A percentile compares a stretch with the other conserved stretches of the same genome.
These are phyloP conservation scores for Stemphylium vesicarium DNA, from an alignment of 2,329 filamentous ascomycete species.

Conservation along the genomic window DNA sequence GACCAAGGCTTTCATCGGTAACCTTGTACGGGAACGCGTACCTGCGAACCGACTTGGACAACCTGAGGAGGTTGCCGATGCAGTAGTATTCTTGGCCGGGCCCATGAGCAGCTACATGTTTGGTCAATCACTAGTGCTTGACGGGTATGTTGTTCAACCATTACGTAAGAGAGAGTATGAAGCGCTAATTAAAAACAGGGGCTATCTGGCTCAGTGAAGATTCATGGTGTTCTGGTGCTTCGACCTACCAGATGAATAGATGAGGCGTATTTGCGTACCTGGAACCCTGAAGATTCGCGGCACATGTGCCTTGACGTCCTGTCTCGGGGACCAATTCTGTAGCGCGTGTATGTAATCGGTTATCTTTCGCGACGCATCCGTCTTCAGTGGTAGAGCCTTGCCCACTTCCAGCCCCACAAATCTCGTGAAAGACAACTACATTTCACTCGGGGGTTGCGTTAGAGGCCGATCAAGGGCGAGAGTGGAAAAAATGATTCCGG, in stretches of 20 bases:
- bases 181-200: slow-evolving; percentile 1
- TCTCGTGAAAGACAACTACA: no score
- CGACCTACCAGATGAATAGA: not conserved
- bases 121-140: slow-evolving; percentile 14
- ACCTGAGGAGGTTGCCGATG: slow-evolving; percentile 18
- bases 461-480: no score
- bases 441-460: no score
- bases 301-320: not conserved
- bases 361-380: not conserved
- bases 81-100: slow-evolving; percentile 12
- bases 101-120: slow-evolving; percentile 20
- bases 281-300: not conserved
- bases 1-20: slow-evolving; percentile 10
- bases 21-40: slow-evolving; percentile 14
- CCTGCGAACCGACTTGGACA: slow-evolving; percentile 13
- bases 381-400: not conserved
- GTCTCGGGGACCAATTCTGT: not conserved
- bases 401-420: not conserved
- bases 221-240: not conserved
- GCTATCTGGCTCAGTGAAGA: slow-evolving; percentile 5
- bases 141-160: slow-evolving; percentile 9
- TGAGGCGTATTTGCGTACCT: not conserved
- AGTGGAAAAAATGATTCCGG: no score
- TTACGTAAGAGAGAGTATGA: not conserved
- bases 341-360: not conserved